Conservation (phyloP, 129 eudicot genomes). For the Helichrysum umbraculigerum region DNA sequence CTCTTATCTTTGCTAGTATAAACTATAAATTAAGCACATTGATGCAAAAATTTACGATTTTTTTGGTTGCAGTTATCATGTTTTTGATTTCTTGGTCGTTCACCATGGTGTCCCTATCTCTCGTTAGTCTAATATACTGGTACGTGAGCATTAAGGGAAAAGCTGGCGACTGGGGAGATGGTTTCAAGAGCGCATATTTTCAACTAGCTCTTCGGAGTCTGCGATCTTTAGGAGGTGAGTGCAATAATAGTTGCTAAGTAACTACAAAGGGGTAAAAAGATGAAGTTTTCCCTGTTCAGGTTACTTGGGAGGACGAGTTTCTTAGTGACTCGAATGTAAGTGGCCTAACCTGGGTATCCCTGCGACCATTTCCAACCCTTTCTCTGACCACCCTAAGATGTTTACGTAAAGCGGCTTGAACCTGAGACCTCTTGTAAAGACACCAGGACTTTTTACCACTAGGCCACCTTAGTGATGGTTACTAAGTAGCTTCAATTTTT, state of each 20-base stretch:
- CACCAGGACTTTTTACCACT: too few relatives aligned
- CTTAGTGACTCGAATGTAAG: too few relatives aligned
- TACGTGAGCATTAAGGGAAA: constrained; percentile 89
- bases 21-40: background rate
- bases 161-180: constrained; percentile 98
- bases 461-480: too few relatives aligned
- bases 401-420: too few relatives aligned
- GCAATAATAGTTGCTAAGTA: background rate
- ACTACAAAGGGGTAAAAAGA: background rate
- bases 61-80: constrained; percentile 73
- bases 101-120: constrained; percentile 81
- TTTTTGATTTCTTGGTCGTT: constrained; percentile 88
- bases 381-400: too few relatives aligned
- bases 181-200: constrained; percentile 91
- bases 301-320: too few relatives aligned
- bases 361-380: too few relatives aligned
- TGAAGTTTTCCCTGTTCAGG: too few relatives aligned
- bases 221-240: constrained; percentile 85
- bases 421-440: too few relatives aligned
- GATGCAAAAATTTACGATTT: background rate
- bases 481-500: background rate
- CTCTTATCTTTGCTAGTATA: background rate
- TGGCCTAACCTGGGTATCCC: too few relatives aligned
- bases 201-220: constrained; percentile 94
- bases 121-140: constrained; percentile 73